phyloP scores from a whole-genome alignment of 371 early-diverging fungal genomes.

The Mortierella sp. region DNA sequence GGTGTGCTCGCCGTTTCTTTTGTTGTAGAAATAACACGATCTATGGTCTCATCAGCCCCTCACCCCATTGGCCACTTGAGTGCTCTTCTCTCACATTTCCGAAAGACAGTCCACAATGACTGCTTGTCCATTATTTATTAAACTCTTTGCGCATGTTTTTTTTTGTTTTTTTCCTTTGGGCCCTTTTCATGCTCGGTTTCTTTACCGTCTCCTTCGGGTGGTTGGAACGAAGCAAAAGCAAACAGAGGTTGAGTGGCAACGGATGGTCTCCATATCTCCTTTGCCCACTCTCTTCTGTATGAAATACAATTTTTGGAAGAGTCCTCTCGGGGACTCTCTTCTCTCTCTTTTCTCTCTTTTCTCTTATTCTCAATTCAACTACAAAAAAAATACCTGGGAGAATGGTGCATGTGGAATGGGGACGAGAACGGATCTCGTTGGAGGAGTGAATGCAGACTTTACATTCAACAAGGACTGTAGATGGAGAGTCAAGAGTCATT shows the following conservation, averaged over 20 bases:
- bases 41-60: slow-evolving; percentile 48
- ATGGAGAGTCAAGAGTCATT: too few species aligned
- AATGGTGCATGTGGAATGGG: too few species aligned
- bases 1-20: background rate
- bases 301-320: background rate
- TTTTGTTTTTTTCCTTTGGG: background rate
- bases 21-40: background rate
- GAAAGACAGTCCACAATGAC: background rate
- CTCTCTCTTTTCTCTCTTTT: background rate
- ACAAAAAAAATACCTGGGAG: background rate
- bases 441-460: too few species aligned
- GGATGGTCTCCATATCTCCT: background rate
- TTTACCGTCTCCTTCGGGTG: background rate
- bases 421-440: background rate
- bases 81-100: background rate
- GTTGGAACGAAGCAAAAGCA: background rate
- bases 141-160: too few species aligned
- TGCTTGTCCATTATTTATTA: background rate
- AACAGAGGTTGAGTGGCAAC: background rate
- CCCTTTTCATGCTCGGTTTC: slow-evolving; percentile 3
- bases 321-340: background rate
- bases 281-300: background rate
- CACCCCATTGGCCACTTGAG: slow-evolving; percentile 33
- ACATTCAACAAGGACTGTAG: too few species aligned
- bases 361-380: background rate